Evolutionary conservation across 2,329 filamentous ascomycete species (phyloP).

Genomic region (Ceratocystis cubensis): DNA sequence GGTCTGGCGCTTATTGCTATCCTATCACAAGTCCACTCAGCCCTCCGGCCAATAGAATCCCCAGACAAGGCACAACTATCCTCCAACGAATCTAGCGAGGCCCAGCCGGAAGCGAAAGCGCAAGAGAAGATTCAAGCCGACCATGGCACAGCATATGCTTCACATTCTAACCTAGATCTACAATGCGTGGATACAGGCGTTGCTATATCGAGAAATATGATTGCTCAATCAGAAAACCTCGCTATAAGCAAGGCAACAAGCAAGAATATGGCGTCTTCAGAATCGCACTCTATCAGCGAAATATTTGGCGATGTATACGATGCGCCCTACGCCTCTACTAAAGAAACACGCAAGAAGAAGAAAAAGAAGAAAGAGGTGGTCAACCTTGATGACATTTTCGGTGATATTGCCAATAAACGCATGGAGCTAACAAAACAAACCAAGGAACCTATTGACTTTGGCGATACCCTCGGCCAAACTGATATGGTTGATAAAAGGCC

Average conservation of each 20-base stretch:
- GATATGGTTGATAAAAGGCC: neutral
- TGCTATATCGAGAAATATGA: neutral
- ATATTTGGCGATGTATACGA: neutral
- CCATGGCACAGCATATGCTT: neutral
- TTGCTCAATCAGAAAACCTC: neutral
- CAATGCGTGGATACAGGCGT: neutral
- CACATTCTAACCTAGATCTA: neutral
- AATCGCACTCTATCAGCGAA: neutral
- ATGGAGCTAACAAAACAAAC: neutral
- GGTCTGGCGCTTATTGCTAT: constrained; percentile 56
- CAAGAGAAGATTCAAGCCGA: neutral
- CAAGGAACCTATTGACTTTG: neutral
- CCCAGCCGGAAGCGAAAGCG: neutral
- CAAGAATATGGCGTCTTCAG: neutral
- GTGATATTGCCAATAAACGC: neutral
- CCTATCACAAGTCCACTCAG: constrained; percentile 41
- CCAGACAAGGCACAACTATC: neutral
- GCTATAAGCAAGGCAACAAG: neutral
- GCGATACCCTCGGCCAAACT: constrained; percentile 2
- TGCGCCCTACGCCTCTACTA: neutral
- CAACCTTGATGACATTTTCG: constrained; percentile 13
- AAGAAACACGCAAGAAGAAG: neutral
- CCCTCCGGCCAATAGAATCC: constrained; percentile 3
- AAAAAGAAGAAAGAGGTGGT: neutral
- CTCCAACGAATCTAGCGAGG: neutral